These are phyloP conservation scores for Plenodomus lindquistii DNA, from an alignment of 2,329 filamentous ascomycete genomes.

Conservation along the genomic window DNA sequence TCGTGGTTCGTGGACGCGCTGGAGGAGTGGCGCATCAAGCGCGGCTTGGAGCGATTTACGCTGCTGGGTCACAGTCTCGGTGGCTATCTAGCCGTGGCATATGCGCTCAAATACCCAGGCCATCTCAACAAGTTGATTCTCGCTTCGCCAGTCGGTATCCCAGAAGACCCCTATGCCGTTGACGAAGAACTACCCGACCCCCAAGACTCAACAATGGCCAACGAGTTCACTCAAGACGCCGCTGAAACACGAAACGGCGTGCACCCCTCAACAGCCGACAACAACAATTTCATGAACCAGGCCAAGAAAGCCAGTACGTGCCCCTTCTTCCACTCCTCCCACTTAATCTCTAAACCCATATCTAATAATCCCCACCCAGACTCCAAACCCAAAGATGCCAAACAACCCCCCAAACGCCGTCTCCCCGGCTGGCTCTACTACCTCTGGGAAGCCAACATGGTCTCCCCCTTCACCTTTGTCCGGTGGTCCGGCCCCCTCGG, in stretches of 20 bases:
- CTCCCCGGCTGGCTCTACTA: slow-evolving; percentile 86
- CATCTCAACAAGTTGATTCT: slow-evolving; percentile 94
- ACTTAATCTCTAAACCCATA: background rate
- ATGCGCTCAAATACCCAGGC: slow-evolving; percentile 94
- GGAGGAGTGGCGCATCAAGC: slow-evolving; percentile 90
- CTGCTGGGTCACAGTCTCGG: slow-evolving; percentile 91
- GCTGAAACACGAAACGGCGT: slow-evolving; percentile 68
- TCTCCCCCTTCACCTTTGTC: slow-evolving; percentile 91
- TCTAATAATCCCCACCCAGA: slow-evolving; percentile 11
- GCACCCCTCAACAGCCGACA: slow-evolving; percentile 64
- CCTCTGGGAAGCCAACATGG: slow-evolving; percentile 89
- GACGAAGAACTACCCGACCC: slow-evolving; percentile 78
- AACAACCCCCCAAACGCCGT: slow-evolving; percentile 60
- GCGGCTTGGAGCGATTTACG: slow-evolving; percentile 91
- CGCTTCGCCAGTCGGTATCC: slow-evolving; percentile 90
- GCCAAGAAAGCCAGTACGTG: slow-evolving; percentile 41
- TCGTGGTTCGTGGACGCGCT: slow-evolving; percentile 94
- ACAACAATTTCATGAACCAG: slow-evolving; percentile 61
- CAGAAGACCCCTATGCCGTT: slow-evolving; percentile 89
- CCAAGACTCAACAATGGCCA: slow-evolving; percentile 69
- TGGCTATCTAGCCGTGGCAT: slow-evolving; percentile 92
- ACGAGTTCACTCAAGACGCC: slow-evolving; percentile 80
- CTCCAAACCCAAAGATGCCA: slow-evolving; percentile 34
- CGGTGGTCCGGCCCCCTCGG: slow-evolving; percentile 87
- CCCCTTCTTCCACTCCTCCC: no score